Evolutionary conservation across 441 rosid species (phyloP), one percentile per base, ranked within the genome.

Genomic region (Metrosideros polymorpha): DNA sequence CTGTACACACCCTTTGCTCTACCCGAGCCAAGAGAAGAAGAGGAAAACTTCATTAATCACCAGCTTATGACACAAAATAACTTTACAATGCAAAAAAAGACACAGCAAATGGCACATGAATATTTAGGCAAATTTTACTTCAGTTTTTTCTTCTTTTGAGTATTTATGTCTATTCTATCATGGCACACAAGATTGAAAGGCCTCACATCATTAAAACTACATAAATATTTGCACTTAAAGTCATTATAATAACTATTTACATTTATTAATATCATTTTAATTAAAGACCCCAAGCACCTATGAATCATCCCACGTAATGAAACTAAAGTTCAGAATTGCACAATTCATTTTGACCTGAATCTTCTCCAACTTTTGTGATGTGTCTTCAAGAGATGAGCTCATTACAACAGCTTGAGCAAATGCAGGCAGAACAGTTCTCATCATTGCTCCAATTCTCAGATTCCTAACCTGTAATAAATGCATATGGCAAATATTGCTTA

Each of bases 401-500:
- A 93, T 89, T 35, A 92, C 95, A 61, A 97, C 88, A 82, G 98
- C 98, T 89, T 93, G 94, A 87, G 98, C 98, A 83, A 95, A 86
- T 82, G 98, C 98, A 87, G 98, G 99, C 63, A 97, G 92, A 89
- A 97, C 86, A 75, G 98, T 95, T 90, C 92, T 94, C 94, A 97
- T 93, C 99, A 95, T 93, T 86, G 99, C 99, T 84, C 98, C 98
- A 92, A 95, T 97, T 79, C 98, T 92, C 85, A 97, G 89, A 91
- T 97, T 97, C 90, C 96, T 95, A 85, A 94, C 94, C 98, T 95
- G 84, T 84, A 87, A 82, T 42, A 7, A 7, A 75, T 17, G 84
- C 84, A 29, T 29, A 82, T 51, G 43, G 49, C 39, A 51, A 82
- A 12, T 71, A 39, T 71, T 19, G 35, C 27, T 2, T 2, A 39